phyloP scores from a whole-genome alignment of 179 eudicot species.

The Spinacia oleracea region DNA sequence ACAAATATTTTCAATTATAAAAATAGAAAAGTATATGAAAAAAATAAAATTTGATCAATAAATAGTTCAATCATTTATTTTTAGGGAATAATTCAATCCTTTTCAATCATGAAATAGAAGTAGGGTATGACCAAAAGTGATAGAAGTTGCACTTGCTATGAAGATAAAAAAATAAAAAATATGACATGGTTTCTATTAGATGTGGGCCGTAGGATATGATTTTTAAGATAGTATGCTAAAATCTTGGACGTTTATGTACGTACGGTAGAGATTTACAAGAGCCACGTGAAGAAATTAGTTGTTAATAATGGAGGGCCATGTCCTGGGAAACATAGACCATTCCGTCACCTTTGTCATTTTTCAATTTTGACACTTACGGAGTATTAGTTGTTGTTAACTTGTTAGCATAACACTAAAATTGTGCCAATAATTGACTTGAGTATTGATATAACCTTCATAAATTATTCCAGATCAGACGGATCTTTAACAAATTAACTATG shows the following conservation, averaged over 20 bases:
- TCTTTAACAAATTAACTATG: too few relatives aligned
- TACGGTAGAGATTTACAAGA: conserved; percentile 14
- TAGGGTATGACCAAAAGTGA: neutral
- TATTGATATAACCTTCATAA: too few relatives aligned
- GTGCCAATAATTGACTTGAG: conserved; percentile 14
- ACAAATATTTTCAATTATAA: too few relatives aligned
- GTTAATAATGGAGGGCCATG: neutral
- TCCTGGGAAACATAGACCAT: conserved; percentile 1
- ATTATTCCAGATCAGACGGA: too few relatives aligned
- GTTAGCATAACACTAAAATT: neutral
- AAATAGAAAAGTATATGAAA: too few relatives aligned
- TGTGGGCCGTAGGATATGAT: conserved; percentile 21
- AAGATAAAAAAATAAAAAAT: too few relatives aligned
- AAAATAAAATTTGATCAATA: too few relatives aligned
- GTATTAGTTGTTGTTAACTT: too few relatives aligned
- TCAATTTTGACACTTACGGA: neutral
- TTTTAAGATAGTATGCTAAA: conserved; percentile 1
- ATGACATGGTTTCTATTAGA: conserved; percentile 19
- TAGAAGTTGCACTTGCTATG: neutral
- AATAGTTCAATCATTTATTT: too few relatives aligned
- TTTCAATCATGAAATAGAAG: too few relatives aligned
- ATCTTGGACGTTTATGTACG: conserved; percentile 16
- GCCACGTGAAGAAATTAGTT: conserved; percentile 22
- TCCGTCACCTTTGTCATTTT: conserved; percentile 6
- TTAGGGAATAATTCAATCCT: too few relatives aligned